These are phyloP conservation scores for Prunella vulgaris DNA, from an alignment of 257 asterid species.

Conservation along the genomic window DNA sequence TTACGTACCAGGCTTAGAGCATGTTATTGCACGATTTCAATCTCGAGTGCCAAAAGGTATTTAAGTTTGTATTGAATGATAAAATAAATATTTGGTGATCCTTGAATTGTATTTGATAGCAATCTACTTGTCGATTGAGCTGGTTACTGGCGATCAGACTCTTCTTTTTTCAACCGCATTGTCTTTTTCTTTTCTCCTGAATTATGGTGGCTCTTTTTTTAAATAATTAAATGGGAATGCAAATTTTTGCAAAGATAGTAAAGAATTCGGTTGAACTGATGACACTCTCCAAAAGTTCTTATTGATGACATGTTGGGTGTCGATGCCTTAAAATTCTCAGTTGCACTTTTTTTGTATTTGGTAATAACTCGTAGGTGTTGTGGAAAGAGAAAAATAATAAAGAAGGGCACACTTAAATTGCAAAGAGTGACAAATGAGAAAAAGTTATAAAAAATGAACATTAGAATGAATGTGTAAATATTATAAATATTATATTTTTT, in stretches of 20 bases:
- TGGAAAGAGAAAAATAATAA: too few relatives aligned
- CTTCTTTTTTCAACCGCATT: not conserved
- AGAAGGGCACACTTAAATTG: too few relatives aligned
- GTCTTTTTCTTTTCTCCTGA: not conserved
- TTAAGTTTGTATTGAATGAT: conserved; percentile 14
- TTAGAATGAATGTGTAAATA: too few relatives aligned
- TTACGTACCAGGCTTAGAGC: conserved; percentile 68
- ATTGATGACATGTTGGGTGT: not conserved
- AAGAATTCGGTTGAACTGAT: not conserved
- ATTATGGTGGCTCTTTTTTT: not conserved
- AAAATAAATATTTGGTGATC: not conserved
- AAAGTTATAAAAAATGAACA: too few relatives aligned
- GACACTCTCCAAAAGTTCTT: not conserved
- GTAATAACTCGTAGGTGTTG: not conserved
- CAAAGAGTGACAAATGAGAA: too few relatives aligned
- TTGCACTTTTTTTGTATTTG: too few relatives aligned
- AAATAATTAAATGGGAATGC: not conserved
- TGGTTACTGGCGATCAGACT: not conserved
- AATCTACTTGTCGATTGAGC: not conserved
- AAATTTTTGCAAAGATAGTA: not conserved
- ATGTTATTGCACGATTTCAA: not conserved
- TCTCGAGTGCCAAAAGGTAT: not conserved
- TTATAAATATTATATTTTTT: too few relatives aligned
- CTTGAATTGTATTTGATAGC: conserved; percentile 11
- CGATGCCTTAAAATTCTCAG: not conserved